Evolutionary conservation across 768 basidiomycete species (phyloP), one percentile per base, ranked within the genome.

Genomic region (Podaxis mareebaensis): DNA sequence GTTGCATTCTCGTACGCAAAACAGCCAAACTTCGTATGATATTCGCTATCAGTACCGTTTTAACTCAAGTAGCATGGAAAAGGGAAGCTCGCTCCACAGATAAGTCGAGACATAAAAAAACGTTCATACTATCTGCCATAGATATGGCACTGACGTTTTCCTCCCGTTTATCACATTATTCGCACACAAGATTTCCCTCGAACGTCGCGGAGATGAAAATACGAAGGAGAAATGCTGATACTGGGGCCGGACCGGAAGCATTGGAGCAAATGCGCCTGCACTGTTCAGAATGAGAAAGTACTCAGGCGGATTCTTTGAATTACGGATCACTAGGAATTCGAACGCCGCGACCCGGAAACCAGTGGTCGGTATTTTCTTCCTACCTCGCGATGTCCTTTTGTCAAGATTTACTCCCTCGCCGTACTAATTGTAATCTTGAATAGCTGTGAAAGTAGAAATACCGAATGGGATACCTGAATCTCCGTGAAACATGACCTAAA

Each of bases 191-290:
- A 62, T 62, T 42, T 55, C 53, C 44, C 44, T 63, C 54, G 61
- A 57, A 24, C 33, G 13, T 52, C 61, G 60, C 61, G 44, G 61
- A 63, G 61, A 63, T 63, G 48, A 63, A 56, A 55, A 39, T 12
- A 15, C 33, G 49, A 33, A 42, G 20, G 12, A 28, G 28, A 20
- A 33, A 36, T 22, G 28, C 52, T 13, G 8, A 40, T 26, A n/a
- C 39, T 28, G 8, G 4, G 30, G 30, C n/a, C 33, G 44, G 20
- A 10, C 17, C 24, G 13, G 11, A 17, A 22, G 38, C 15, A 36
- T 20, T 36, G 4, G 4, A 20, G 53, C 22, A 11, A 10, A 17
- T 10, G 33, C n/a, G 36, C n/a, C 8, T 20, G 3, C 20, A 24
- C 15, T 51, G 49, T 10, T 44, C 26, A 49, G 44, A 6, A 20